Percentiles rank a stretch among this genome's conserved stretches.
Conservation (phyloP, 2,329 filamentous ascomycete species). For the Pseudogymnoascus sp. region DNA sequence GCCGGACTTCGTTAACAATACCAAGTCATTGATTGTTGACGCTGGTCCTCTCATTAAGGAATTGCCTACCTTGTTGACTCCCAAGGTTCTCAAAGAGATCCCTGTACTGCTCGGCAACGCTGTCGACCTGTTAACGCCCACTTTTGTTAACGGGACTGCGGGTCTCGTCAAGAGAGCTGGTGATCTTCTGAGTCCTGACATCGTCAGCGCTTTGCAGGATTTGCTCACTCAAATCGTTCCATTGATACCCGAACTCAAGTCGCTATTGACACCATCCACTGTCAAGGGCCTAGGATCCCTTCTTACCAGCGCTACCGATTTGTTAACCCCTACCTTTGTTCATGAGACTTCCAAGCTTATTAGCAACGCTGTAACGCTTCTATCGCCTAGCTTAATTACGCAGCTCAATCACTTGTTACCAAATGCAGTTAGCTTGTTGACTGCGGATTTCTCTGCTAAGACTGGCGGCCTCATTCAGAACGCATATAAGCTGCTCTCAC, state of each 20-base stretch:
- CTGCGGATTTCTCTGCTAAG: not conserved
- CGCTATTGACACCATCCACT: not conserved
- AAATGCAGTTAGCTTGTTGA: not conserved
- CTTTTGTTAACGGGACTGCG: slow-evolving; percentile 6
- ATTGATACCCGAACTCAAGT: not conserved
- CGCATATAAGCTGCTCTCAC: slow-evolving; percentile 18
- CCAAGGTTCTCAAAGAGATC: slow-evolving; percentile 24
- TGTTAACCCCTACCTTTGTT: slow-evolving; percentile 27
- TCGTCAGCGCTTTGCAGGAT: not conserved
- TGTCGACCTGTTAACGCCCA: slow-evolving; percentile 29
- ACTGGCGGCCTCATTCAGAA: not conserved
- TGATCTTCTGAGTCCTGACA: not conserved
- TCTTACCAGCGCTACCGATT: slow-evolving; percentile 31
- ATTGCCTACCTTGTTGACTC: not conserved
- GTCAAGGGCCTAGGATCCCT: slow-evolving; percentile 30
- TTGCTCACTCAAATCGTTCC: not conserved
- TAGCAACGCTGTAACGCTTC: not conserved
- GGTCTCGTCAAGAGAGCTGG: not conserved
- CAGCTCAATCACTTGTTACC: not conserved
- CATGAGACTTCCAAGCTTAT: slow-evolving; percentile 1
- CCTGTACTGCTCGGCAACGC: slow-evolving; percentile 33
- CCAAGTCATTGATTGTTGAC: not conserved
- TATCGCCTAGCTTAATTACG: not conserved
- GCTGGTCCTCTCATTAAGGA: not conserved
- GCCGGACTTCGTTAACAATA: slow-evolving; percentile 5